Percentiles rank a stretch among this genome's conserved stretches.
Evolutionary conservation across 163 green algal genomes (phyloP).

Genomic region (Chlorella variabilis): DNA sequence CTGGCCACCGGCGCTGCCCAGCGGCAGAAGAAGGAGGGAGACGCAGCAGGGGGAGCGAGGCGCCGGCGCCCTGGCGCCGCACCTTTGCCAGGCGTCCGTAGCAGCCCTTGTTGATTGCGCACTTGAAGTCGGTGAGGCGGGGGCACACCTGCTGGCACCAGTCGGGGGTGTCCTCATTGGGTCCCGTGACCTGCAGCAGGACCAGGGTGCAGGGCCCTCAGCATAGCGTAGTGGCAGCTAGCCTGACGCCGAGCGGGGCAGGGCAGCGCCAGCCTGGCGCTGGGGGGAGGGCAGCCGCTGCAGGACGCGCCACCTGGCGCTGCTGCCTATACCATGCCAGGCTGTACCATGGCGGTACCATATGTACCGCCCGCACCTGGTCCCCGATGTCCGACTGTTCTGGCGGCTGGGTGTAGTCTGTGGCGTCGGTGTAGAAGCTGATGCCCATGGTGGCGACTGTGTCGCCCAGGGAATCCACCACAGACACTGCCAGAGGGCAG

Average conservation of each 20-base stretch:
- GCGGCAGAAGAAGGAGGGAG: too few species aligned
- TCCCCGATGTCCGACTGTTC: slow-evolving; percentile 48
- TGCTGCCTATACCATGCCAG: too few species aligned
- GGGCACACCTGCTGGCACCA: slow-evolving; percentile 27
- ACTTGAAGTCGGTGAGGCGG: slow-evolving; percentile 36
- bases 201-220: too few species aligned
- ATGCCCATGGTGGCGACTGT: slow-evolving; percentile 47
- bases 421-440: slow-evolving; percentile 75
- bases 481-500: background rate
- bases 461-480: background rate
- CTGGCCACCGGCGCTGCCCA: too few species aligned
- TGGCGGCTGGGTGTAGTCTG: slow-evolving; percentile 53
- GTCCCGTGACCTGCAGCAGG: background rate
- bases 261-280: too few species aligned
- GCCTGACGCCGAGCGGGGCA: too few species aligned
- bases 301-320: too few species aligned
- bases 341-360: too few species aligned
- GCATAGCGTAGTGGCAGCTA: too few species aligned
- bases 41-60: too few species aligned
- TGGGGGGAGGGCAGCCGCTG: too few species aligned
- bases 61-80: too few species aligned
- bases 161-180: background rate
- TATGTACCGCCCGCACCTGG: slow-evolving; percentile 36
- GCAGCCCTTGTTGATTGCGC: slow-evolving; percentile 21
- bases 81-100: slow-evolving; percentile 25